A percentile compares a stretch with the other conserved stretches of the same genome.
Conservation (phyloP, 768 basidiomycete genomes). For the Clathrus columnatus region DNA sequence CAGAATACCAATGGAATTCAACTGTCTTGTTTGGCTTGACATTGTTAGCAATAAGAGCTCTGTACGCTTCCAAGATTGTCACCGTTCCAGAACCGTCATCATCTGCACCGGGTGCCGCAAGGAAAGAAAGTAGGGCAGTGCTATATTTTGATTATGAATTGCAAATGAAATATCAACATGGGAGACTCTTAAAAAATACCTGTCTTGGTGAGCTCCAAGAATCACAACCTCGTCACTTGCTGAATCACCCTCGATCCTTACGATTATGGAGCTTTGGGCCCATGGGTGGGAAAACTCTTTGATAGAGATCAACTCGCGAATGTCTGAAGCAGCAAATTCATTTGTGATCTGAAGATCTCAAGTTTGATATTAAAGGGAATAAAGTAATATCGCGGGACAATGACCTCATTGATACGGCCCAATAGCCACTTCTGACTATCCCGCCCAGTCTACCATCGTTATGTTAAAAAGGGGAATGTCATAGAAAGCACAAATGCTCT, state of each 20-base stretch:
- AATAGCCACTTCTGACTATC: constrained; percentile 75
- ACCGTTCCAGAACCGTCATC: constrained; percentile 61
- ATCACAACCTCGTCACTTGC: constrained; percentile 52
- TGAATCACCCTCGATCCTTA: constrained; percentile 67
- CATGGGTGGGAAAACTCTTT: constrained; percentile 71
- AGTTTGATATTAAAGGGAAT: constrained; percentile 1
- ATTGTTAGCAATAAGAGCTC: constrained; percentile 57
- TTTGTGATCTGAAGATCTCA: constrained; percentile 46
- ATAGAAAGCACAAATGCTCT: constrained; percentile 16
- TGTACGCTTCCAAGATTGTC: constrained; percentile 70
- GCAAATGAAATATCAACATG: neutral
- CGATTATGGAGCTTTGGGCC: constrained; percentile 78
- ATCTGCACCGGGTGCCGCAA: constrained; percentile 72
- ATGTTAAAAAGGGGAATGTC: constrained; percentile 15
- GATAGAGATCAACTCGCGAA: constrained; percentile 51
- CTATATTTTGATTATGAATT: constrained; percentile 24
- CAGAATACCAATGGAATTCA: constrained; percentile 82
- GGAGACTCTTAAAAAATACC: constrained; percentile 28
- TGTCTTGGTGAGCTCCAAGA: constrained; percentile 78
- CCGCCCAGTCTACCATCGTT: constrained; percentile 48
- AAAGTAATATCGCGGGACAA: constrained; percentile 3
- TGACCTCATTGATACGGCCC: constrained; percentile 55
- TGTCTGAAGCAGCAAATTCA: constrained; percentile 46
- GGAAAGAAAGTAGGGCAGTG: constrained; percentile 71
- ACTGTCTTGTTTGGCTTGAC: constrained; percentile 58